Evolutionary conservation across 305 asterid species (phyloP), one percentile per base, ranked within the genome.

Genomic region (Nicotiana rustica): DNA sequence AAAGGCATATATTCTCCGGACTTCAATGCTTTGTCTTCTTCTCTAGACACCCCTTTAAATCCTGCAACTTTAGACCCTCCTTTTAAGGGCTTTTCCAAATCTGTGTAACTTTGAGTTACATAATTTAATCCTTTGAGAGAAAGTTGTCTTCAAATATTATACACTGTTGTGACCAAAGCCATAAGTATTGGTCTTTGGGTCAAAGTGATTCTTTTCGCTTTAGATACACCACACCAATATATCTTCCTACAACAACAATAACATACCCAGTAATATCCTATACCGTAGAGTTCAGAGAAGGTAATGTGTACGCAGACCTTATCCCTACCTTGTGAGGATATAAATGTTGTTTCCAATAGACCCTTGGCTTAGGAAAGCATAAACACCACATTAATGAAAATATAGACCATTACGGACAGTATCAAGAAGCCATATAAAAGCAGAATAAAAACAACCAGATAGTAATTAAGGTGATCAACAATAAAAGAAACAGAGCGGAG

Each of bases 11-110:
- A 86, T 89, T 90, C 91, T 84, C 91, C 85, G 44, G 69, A 88
- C 83, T 85, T 88, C 83, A 81, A 84, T 70, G 88, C 73, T 86
- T 92, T 91, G 94, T 91, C 93, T 89, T 88, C 91, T 90, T 90
- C 90, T 85, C 84, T 75, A 29, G 81, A 86, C 86, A 82, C 87
- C 90, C 73, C 65, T 90, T 88, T 88, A 87, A 82, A 81, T 82
- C 87, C 90, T 82, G 81, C 90, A 86, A 89, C 95, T 89, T 89
- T 89, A 88, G 89, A 91, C 65, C 91, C 93, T 86, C 85, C 92
- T 91, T 93, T 93, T 89, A 81, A 87, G 94, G 93, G 91, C 85
- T 88, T 89, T 87, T 86, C 91, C 89, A 84, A 75, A 85, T 82
- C 71, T 84, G 82, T 86, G 86, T 84, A 70, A 90, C 90, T 92